These are phyloP conservation scores for Westerdykella sp. DNA, from an alignment of 2,329 filamentous ascomycete genomes.

Conservation along the genomic window DNA sequence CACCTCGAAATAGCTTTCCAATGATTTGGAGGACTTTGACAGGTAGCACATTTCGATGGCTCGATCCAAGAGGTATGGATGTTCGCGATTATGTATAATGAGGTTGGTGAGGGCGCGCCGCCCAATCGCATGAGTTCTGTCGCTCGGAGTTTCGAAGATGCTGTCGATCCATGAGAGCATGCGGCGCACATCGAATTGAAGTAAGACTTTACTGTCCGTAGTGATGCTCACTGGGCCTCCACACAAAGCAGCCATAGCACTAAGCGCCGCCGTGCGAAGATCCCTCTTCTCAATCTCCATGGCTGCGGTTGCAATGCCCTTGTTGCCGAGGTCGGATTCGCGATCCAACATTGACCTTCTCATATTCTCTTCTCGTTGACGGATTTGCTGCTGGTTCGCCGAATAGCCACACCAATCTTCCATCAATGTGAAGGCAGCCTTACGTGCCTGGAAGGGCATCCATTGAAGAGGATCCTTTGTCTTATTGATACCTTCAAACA, in stretches of 20 bases:
- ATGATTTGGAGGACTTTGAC: conserved; percentile 70
- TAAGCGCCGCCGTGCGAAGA: conserved; percentile 80
- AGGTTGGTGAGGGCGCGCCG: conserved; percentile 82
- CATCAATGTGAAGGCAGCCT: conserved; percentile 94
- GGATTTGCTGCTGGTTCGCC: conserved; percentile 77
- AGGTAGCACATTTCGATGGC: conserved; percentile 89
- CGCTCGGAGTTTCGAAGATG: conserved; percentile 87
- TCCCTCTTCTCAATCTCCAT: conserved; percentile 98
- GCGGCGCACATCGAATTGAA: conserved; percentile 85
- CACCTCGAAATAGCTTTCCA: conserved; percentile 94
- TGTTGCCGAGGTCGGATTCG: conserved; percentile 64
- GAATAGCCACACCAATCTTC: conserved; percentile 99
- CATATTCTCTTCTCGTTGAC: conserved; percentile 79
- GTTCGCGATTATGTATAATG: conserved; percentile 83
- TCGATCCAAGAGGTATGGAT: conserved; percentile 77
- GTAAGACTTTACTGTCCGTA: conserved; percentile 77
- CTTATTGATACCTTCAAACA: conserved; percentile 86
- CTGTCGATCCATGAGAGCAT: conserved; percentile 95
- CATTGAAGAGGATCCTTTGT: conserved; percentile 80
- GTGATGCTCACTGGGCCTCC: conserved; percentile 76
- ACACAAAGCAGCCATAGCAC: conserved; percentile 91
- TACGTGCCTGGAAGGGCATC: conserved; percentile 96
- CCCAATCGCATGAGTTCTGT: conserved; percentile 86
- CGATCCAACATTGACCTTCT: conserved; percentile 76
- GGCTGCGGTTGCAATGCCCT: conserved; percentile 73